phyloP scores from a whole-genome alignment of 2,329 filamentous ascomycete genomes.

The Ceratocystis variospora region DNA sequence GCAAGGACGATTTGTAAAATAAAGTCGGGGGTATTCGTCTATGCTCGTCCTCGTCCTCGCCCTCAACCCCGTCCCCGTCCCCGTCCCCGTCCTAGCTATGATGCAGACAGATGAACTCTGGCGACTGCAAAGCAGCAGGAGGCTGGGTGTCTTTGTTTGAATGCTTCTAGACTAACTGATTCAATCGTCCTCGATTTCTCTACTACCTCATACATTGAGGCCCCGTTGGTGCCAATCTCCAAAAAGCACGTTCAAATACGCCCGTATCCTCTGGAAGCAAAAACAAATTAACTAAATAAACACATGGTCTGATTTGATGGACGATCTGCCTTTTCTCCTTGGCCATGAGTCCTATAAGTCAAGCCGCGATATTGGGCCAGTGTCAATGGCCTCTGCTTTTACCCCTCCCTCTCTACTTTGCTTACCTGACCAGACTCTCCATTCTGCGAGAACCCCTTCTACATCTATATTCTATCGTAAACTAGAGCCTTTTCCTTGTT shows the following conservation, averaged over 20 bases:
- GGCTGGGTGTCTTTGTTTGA: no score
- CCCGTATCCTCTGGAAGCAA: neutral
- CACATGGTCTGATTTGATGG: slow-evolving; percentile 2
- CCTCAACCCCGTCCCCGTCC: neutral
- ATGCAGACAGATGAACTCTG: neutral
- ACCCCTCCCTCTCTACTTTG: neutral
- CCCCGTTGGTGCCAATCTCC: neutral
- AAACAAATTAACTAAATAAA: neutral
- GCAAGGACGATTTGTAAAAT: neutral
- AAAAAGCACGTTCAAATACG: neutral
- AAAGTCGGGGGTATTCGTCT: no score
- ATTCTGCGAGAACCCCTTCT: neutral
- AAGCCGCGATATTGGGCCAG: neutral
- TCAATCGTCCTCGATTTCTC: neutral
- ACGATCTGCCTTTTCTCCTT: neutral
- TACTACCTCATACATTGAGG: neutral
- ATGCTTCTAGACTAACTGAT: neutral
- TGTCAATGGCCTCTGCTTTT: neutral
- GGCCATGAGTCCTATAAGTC: neutral
- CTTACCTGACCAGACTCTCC: neutral
- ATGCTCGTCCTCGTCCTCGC: no score
- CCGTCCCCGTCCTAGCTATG: no score
- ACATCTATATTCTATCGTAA: neutral
- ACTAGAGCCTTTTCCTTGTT: neutral
- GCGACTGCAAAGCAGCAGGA: neutral